Base-by-base conservation (phyloP, 2,329 filamentous ascomycete species). In the Dactylellina haptotyla region DNA sequence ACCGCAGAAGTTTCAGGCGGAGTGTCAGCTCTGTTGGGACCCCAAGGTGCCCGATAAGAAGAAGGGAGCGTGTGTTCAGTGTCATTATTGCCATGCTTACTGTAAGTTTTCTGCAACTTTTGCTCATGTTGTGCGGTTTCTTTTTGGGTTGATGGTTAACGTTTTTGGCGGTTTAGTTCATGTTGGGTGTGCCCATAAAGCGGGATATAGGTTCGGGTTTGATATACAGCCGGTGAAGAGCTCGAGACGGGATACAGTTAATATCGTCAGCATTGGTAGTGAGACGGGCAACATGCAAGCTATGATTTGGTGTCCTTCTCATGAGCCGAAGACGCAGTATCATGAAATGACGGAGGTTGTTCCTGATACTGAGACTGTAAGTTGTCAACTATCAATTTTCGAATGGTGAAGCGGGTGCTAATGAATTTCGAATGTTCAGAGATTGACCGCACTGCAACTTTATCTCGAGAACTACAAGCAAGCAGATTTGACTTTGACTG, bases 401-500 rank as follows among this genome's bases (percentile, higher is more conserved):
- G n/a, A 20, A 2, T 6, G 6, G 9, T 23, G 18, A 18, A 39
- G 23, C 20, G 30, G 9, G 10, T 59, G 28, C 69, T 73, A 62
- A 73, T 39, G 16, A 25, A 32, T 26, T 4, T n/a, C n/a, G n/a
- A n/a, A n/a, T n/a, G n/a, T n/a, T n/a, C n/a, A n/a, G n/a, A n/a
- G n/a, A 2, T 54, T 66, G 69, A 59, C 89, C 77, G 92, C 91
- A 8, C 83, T 99, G 54, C 93, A 97, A 80, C 84, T 96, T 25
- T 99, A 91, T 80, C 91, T 90, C 46, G 89, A 90, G 76, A 93
- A 89, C 67, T 97, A 92, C 84, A 99, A 99, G 81, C 94, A 98
- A 81, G 94, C 95, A 6, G 95, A 99, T 79, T 86, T 94, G 41
- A 88, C 91, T 1, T 83, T 97, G 77, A 97, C 93, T 1, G 95